These are phyloP conservation scores for Pseudocercospora vitis DNA, from an alignment of 2,329 filamentous ascomycete species.

Conservation along the genomic window DNA sequence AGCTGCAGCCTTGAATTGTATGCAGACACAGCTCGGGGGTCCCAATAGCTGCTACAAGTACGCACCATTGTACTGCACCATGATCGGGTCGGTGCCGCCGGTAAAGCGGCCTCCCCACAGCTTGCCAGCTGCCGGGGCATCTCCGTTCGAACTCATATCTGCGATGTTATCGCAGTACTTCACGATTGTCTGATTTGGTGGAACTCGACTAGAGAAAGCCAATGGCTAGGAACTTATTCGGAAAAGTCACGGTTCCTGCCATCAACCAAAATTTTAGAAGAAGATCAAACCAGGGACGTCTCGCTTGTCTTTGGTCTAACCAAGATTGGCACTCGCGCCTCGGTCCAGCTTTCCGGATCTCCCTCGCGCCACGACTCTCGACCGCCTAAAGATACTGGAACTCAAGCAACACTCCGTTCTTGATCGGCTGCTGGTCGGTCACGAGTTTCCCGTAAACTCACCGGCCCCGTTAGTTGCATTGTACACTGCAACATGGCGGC, in stretches of 20 bases:
- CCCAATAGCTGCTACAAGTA: neutral
- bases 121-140: constrained; percentile 43
- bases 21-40: neutral
- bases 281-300: neutral
- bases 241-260: constrained; percentile 4
- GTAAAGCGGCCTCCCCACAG: constrained; percentile 64
- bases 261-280: neutral
- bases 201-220: constrained; percentile 9
- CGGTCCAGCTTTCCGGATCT: neutral
- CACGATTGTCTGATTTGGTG: too few species aligned
- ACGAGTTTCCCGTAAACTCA: too few species aligned
- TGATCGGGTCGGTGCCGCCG: constrained; percentile 77
- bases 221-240: constrained; percentile 12
- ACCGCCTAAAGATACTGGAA: too few species aligned
- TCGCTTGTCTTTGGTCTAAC: constrained; percentile 2
- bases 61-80: constrained; percentile 72
- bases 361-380: too few species aligned
- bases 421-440: too few species aligned
- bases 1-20: neutral
- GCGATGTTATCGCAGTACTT: neutral
- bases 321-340: neutral
- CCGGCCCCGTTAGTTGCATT: too few species aligned
- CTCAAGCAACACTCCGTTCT: too few species aligned
- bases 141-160: constrained; percentile 23
- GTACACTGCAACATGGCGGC: constrained; percentile 15